Evolutionary conservation across 768 basidiomycete genomes (phyloP), one percentile per base, ranked within the genome.

Genomic region (Stropharia rugosoannulata): DNA sequence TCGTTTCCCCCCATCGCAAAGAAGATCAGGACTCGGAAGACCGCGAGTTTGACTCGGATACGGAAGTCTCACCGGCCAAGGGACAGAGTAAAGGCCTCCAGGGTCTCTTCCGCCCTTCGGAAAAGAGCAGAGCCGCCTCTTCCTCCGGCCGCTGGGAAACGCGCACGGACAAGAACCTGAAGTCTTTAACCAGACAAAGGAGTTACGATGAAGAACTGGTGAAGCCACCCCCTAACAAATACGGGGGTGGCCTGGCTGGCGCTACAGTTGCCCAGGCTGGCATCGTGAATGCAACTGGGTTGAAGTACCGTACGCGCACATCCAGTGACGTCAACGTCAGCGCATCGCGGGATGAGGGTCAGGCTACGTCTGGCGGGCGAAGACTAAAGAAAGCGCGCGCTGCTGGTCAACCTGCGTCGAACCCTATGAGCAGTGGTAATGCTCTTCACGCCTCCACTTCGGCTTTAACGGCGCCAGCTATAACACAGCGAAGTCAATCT

Each of bases 161-260:
- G 6, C 39, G 69, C 42, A 67, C 64, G 19, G 66, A 70, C 32
- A 64, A 59, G 60, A 69, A 70, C 32, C 47, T 66, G 5, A 49
- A 52, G 22, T 36, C 54, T n/a, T 36, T 68, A 15, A 37, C 56
- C 10, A 47, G 59, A 37, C 57, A 43, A 32, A 54, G 54, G 37
- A 64, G 64, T 38, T 55, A 57, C 50, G 66, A 66, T 36, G 61
- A 62, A 42, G 55, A 56, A 8, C 27, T 13, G 36, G 45, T 32
- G 52, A 51, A 52, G 39, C 45, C 22, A 18, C 32, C 36, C 43
- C 42, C 37, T 50, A 35, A 39, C 37, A 15, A 44, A 10, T 22
- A 41, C 37, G 59, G 62, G 13, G 51, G 59, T 19, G 62, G 59
- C 4, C 12, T 61, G 22, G 62, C 53, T 13, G 55, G 51, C 25